These are phyloP conservation scores for Linnemannia exigua DNA, from an alignment of 192 early-diverging fungal genomes.

Conservation along the genomic window DNA sequence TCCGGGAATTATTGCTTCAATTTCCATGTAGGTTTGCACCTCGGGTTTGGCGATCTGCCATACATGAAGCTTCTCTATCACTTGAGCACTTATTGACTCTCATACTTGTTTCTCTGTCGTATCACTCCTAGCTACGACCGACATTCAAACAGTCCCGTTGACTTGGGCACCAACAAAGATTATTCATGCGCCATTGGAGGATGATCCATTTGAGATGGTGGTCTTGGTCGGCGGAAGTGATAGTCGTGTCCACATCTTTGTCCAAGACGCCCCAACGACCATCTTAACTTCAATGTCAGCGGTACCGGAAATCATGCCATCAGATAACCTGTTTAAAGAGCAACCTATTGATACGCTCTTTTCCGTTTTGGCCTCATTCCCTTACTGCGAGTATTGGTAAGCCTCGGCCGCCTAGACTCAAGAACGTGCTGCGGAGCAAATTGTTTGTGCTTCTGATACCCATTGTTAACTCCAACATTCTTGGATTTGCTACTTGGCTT, in stretches of 20 bases:
- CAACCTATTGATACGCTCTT: slow-evolving; percentile 21
- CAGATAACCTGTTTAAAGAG: slow-evolving; percentile 3
- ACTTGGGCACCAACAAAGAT: slow-evolving; percentile 55
- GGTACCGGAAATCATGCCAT: background rate
- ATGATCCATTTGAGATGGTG: slow-evolving; percentile 52
- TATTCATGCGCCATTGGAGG: slow-evolving; percentile 35
- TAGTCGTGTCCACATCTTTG: slow-evolving; percentile 47
- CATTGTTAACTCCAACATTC: background rate
- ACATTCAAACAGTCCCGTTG: slow-evolving; percentile 38
- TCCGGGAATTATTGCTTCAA: slow-evolving; percentile 29
- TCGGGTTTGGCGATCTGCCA: background rate
- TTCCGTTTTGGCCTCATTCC: slow-evolving; percentile 34
- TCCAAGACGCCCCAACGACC: slow-evolving; percentile 14
- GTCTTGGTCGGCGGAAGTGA: slow-evolving; percentile 50
- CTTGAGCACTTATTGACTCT: background rate
- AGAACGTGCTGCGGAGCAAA: background rate
- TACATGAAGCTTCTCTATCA: background rate
- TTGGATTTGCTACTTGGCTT: background rate
- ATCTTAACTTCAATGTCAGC: too few relatives aligned
- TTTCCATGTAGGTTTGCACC: slow-evolving; percentile 23
- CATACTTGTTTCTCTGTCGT: background rate
- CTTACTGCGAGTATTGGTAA: slow-evolving; percentile 56
- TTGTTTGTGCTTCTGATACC: background rate
- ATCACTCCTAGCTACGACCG: slow-evolving; percentile 19
- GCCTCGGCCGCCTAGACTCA: background rate